phyloP scores from a whole-genome alignment of 257 asterid genomes.

The Solanum bulbocastanum region DNA sequence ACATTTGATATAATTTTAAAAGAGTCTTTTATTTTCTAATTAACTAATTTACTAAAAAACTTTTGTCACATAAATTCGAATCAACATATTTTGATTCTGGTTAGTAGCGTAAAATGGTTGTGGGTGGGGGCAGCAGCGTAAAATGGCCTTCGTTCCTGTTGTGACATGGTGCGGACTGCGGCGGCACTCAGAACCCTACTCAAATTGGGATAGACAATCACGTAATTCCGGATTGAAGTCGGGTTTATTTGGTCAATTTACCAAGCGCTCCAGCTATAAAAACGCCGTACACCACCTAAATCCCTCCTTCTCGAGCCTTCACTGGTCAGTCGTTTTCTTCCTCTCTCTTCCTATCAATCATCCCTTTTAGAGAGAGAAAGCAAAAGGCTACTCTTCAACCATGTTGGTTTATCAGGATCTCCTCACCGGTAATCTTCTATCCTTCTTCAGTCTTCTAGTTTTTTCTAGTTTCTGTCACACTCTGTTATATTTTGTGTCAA shows the following conservation, averaged over 20 bases:
- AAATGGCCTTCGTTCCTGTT: no score
- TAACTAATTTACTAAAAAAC: no score
- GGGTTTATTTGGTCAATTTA: background rate
- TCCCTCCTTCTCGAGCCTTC: background rate
- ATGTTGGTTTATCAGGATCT: conserved; percentile 74
- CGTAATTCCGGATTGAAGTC: background rate
- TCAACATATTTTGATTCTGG: no score
- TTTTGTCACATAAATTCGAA: no score
- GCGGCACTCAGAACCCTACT: background rate
- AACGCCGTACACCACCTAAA: background rate
- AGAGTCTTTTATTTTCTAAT: background rate
- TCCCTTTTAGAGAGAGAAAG: background rate
- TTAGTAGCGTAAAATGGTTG: no score
- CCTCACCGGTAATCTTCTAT: background rate
- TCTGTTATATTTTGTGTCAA: background rate
- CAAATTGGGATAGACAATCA: background rate
- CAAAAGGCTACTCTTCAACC: background rate
- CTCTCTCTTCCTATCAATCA: background rate
- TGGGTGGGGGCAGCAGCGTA: no score
- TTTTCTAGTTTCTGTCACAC: background rate
- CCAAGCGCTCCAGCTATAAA: background rate
- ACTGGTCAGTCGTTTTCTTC: background rate
- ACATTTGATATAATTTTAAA: no score
- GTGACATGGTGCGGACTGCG: background rate
- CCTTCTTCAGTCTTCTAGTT: background rate